Evolutionary conservation across 345 rosid genomes (phyloP).

Genomic region (Ceriops zippeliana): DNA sequence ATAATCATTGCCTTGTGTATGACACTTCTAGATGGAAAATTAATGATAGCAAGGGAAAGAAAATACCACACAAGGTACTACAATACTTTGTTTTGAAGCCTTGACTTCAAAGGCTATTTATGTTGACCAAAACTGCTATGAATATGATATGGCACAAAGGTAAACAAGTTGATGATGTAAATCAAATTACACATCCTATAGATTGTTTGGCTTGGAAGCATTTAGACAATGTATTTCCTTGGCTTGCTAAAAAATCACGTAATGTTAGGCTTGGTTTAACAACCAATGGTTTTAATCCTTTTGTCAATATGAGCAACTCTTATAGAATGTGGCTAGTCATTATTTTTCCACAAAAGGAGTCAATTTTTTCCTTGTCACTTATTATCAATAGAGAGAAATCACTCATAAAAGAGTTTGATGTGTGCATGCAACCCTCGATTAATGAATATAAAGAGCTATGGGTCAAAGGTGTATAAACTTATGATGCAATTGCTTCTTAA

Average conservation of each 20-base stretch:
- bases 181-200: background rate
- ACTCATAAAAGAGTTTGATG: no score
- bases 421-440: background rate
- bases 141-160: background rate
- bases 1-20: background rate
- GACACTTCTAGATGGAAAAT: background rate
- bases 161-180: background rate
- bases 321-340: slow-evolving; percentile 1
- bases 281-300: slow-evolving; percentile 1
- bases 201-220: background rate
- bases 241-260: background rate
- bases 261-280: slow-evolving; percentile 8
- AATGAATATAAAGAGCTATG: background rate
- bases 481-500: background rate
- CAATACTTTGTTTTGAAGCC: background rate
- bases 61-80: background rate
- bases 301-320: background rate
- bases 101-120: background rate
- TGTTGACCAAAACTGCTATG: background rate
- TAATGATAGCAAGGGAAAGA: slow-evolving; percentile 2
- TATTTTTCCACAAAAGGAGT: background rate
- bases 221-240: background rate
- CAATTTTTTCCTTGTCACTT: no score
- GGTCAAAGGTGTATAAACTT: background rate
- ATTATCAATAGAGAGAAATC: no score